Percentiles rank a stretch among this genome's conserved stretches.
Conservation (phyloP, 2,329 filamentous ascomycete species). For the Ophiostoma ulmi region DNA sequence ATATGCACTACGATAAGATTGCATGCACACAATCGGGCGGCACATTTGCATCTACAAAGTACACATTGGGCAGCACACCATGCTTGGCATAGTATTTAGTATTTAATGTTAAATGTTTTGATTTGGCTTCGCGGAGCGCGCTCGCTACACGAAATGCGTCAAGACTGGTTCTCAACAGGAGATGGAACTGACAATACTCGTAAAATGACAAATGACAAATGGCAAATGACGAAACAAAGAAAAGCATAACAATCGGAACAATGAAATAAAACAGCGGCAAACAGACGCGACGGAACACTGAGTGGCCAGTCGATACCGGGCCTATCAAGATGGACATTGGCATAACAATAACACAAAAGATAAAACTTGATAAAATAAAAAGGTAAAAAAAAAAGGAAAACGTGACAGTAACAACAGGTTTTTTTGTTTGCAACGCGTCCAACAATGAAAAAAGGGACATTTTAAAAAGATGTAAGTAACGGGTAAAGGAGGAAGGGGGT, state of each 20-base stretch:
- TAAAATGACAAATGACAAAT: neutral
- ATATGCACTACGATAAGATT: neutral
- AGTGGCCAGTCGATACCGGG: neutral
- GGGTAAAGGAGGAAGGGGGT: neutral
- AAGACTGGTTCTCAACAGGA: conserved; percentile 5
- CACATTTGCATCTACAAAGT: neutral
- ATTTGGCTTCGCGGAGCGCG: neutral
- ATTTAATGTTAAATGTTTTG: neutral
- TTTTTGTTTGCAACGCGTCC: conserved; percentile 12
- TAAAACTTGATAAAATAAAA: neutral
- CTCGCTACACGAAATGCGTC: neutral
- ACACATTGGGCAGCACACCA: neutral
- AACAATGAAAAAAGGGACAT: neutral
- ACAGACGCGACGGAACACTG: neutral
- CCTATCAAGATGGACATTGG: neutral
- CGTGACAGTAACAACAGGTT: neutral
- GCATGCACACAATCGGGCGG: neutral
- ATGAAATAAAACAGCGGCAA: neutral
- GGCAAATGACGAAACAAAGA: neutral
- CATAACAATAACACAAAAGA: neutral
- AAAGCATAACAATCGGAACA: neutral
- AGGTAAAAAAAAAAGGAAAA: neutral
- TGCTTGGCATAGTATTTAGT: neutral
- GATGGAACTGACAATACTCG: neutral
- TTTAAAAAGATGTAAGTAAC: neutral